A percentile compares a stretch with the other conserved stretches of the same genome.
These are phyloP conservation scores for Lathyrus sativus DNA, from an alignment of 306 rosid genomes.

Conservation along the genomic window DNA sequence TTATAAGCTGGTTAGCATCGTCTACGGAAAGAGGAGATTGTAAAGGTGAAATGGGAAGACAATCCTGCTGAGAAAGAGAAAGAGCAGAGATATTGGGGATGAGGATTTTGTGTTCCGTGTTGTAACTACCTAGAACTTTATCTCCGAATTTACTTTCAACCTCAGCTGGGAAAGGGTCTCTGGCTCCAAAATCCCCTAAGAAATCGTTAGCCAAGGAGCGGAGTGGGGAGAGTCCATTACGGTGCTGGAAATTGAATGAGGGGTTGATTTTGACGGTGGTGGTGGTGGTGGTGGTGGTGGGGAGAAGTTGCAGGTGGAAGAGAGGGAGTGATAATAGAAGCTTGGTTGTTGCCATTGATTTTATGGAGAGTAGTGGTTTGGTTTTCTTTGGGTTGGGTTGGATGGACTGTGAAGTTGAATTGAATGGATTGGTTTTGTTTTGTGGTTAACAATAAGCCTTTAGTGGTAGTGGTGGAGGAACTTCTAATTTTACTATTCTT, in stretches of 20 bases:
- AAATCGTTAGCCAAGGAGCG: slow-evolving; percentile 33
- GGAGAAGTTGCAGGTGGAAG: no score
- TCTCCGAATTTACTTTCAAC: slow-evolving; percentile 74
- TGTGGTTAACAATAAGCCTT: background rate
- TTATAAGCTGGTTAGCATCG: slow-evolving; percentile 60
- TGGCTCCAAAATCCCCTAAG: slow-evolving; percentile 80
- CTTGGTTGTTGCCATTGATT: slow-evolving; percentile 38
- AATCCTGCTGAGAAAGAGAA: slow-evolving; percentile 64
- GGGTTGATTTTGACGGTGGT: slow-evolving; percentile 1
- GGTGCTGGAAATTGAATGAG: background rate
- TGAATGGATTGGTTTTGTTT: background rate
- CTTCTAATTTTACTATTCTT: background rate
- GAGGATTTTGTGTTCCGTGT: slow-evolving; percentile 84
- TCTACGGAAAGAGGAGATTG: slow-evolving; percentile 56
- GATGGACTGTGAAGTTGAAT: background rate
- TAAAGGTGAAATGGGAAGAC: slow-evolving; percentile 57
- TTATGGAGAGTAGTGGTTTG: background rate
- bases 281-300: background rate
- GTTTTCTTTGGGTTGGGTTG: background rate
- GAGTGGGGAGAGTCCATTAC: background rate
- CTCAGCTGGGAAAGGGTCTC: slow-evolving; percentile 94
- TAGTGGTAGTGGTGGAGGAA: background rate
- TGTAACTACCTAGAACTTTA: slow-evolving; percentile 59
- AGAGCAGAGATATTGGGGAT: slow-evolving; percentile 73
- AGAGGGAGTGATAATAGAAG: slow-evolving; percentile 1